Conservation (phyloP, 2,329 filamentous ascomycete species). For the Coniochaeta prunicola region DNA sequence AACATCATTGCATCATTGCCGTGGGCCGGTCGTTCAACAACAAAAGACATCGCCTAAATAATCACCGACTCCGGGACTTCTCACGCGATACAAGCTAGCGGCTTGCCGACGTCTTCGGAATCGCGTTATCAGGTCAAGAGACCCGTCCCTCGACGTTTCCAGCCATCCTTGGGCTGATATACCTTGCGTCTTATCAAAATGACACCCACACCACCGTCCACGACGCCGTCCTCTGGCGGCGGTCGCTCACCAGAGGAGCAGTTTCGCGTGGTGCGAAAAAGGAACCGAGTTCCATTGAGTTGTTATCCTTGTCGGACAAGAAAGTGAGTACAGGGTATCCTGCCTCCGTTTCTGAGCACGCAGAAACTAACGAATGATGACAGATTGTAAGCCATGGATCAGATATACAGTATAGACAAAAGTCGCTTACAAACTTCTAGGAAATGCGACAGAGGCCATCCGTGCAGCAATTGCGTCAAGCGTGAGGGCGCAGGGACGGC, state of each 20-base stretch:
- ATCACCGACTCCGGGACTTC: too few species aligned
- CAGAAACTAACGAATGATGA: neutral
- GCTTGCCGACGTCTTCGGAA: too few species aligned
- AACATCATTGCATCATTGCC: neutral
- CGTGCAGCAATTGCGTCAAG: slow-evolving; percentile 92
- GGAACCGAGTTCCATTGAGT: slow-evolving; percentile 85
- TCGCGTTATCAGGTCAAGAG: too few species aligned
- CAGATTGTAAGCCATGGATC: slow-evolving; percentile 19
- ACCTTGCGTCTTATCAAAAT: slow-evolving; percentile 33
- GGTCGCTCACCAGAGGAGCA: slow-evolving; percentile 74
- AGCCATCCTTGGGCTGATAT: neutral
- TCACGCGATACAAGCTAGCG: too few species aligned
- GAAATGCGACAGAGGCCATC: slow-evolving; percentile 88
- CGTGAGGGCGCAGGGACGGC: slow-evolving; percentile 73
- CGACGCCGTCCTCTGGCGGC: slow-evolving; percentile 65
- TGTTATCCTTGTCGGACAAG: slow-evolving; percentile 86
- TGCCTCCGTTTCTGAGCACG: neutral
- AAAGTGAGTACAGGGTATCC: slow-evolving; percentile 54
- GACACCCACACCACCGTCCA: slow-evolving; percentile 72
- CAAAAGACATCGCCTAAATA: too few species aligned
- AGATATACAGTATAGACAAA: neutral
- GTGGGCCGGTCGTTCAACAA: neutral
- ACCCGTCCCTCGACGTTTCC: too few species aligned
- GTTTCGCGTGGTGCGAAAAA: slow-evolving; percentile 81
- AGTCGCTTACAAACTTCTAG: slow-evolving; percentile 28